Conservation (phyloP, 257 asterid species). For the Nicotiana knightiana region DNA sequence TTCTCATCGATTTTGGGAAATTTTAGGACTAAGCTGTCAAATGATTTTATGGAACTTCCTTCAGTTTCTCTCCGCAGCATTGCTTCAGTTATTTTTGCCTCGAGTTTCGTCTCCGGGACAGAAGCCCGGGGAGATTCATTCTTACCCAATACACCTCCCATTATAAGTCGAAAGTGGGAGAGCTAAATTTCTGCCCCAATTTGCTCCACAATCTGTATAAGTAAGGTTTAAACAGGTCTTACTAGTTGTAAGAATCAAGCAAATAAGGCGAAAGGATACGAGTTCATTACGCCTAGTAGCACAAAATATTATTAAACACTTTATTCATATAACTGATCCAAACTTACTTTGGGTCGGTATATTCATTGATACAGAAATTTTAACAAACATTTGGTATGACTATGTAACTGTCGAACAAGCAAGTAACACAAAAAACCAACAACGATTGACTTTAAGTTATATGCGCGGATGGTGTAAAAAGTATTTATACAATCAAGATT, state of each 20-base stretch:
- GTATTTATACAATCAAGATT: too few relatives aligned
- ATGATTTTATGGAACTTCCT: conserved; percentile 67
- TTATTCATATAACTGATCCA: neutral
- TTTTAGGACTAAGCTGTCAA: conserved; percentile 63
- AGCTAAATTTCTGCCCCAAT: neutral
- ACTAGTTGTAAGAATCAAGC: neutral
- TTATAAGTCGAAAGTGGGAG: conserved; percentile 20
- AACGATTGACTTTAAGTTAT: too few relatives aligned
- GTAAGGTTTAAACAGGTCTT: neutral
- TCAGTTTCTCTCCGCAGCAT: conserved; percentile 55
- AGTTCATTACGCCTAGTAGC: neutral
- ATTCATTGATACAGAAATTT: neutral
- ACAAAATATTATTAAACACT: neutral
- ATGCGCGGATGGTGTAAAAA: too few relatives aligned
- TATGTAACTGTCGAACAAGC: neutral
- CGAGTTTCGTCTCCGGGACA: conserved; percentile 68
- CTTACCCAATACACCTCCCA: conserved; percentile 70
- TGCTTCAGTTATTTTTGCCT: conserved; percentile 57
- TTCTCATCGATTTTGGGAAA: conserved; percentile 83
- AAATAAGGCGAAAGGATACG: neutral
- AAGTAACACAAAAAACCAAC: neutral
- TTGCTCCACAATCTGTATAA: neutral
- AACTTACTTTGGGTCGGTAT: neutral
- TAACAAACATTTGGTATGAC: neutral
- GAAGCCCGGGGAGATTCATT: conserved; percentile 40